phyloP scores from a whole-genome alignment of 2,329 filamentous ascomycete species.

The Elsinoe ampelina region DNA sequence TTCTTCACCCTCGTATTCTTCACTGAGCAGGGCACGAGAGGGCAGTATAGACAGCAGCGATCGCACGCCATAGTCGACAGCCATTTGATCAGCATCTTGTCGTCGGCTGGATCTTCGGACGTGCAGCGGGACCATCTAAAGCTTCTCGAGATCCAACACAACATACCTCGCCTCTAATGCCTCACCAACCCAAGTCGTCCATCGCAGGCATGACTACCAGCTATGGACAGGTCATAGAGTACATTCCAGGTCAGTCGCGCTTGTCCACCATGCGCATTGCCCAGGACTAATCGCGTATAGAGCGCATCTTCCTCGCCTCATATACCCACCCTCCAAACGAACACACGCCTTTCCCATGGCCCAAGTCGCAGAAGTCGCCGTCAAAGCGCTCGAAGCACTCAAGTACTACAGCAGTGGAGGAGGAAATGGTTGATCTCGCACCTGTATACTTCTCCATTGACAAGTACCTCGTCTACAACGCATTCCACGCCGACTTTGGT shows the following conservation, averaged over 20 bases:
- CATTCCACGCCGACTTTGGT: slow-evolving; percentile 97
- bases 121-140: background rate
- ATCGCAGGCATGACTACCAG: slow-evolving; percentile 42
- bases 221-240: slow-evolving; percentile 87
- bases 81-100: background rate
- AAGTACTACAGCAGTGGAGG: slow-evolving; percentile 2
- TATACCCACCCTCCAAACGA: slow-evolving; percentile 74
- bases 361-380: slow-evolving; percentile 55
- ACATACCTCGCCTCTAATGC: slow-evolving; percentile 20
- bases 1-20: slow-evolving; percentile 4
- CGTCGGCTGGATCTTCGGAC: background rate
- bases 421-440: slow-evolving; percentile 46
- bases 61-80: background rate
- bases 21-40: background rate
- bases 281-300: slow-evolving; percentile 42
- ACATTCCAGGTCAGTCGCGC: slow-evolving; percentile 69
- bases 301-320: slow-evolving; percentile 88
- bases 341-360: slow-evolving; percentile 80
- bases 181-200: slow-evolving; percentile 22
- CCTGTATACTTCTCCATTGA: slow-evolving; percentile 96
- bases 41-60: slow-evolving; percentile 1
- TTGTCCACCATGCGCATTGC: slow-evolving; percentile 1
- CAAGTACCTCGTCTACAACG: slow-evolving; percentile 82
- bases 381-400: slow-evolving; percentile 57
- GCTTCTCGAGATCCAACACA: slow-evolving; percentile 3